phyloP scores from a whole-genome alignment of 306 rosid genomes.

The Quercus dentata region DNA sequence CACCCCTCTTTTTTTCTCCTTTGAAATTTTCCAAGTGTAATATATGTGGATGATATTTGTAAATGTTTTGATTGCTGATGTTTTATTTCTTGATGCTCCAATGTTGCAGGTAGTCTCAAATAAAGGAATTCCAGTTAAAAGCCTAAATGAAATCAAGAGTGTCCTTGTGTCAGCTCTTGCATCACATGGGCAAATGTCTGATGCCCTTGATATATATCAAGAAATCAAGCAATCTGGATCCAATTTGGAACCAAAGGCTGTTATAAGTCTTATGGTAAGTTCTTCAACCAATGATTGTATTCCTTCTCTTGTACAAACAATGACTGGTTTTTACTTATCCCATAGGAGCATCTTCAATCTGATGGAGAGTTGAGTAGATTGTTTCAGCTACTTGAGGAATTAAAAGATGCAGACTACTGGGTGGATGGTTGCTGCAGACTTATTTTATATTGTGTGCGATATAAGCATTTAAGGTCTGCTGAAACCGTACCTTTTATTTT shows the following conservation, averaged over 20 bases:
- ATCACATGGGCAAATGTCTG: slow-evolving; percentile 52
- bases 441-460: slow-evolving; percentile 56
- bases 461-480: slow-evolving; percentile 63
- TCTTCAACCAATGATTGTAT: slow-evolving; percentile 8
- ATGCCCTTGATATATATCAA: slow-evolving; percentile 52
- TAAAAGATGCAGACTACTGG: slow-evolving; percentile 55
- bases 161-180: slow-evolving; percentile 78
- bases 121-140: slow-evolving; percentile 37
- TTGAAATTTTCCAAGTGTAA: background rate
- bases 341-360: slow-evolving; percentile 50
- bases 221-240: slow-evolving; percentile 62
- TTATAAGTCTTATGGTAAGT: slow-evolving; percentile 66
- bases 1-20: background rate
- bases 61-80: background rate
- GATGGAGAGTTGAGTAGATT: slow-evolving; percentile 54
- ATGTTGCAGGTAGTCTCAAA: slow-evolving; percentile 52
- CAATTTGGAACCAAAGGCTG: slow-evolving; percentile 68
- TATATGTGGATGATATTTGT: background rate
- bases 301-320: background rate
- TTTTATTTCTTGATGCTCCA: background rate
- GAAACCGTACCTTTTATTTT: background rate
- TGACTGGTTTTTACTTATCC: slow-evolving; percentile 7
- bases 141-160: slow-evolving; percentile 60
- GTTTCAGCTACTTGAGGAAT: slow-evolving; percentile 55
- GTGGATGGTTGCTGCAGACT: slow-evolving; percentile 60